phyloP scores from a whole-genome alignment of 1,284 basidiomycete species.

The Trichosporon faecale region DNA sequence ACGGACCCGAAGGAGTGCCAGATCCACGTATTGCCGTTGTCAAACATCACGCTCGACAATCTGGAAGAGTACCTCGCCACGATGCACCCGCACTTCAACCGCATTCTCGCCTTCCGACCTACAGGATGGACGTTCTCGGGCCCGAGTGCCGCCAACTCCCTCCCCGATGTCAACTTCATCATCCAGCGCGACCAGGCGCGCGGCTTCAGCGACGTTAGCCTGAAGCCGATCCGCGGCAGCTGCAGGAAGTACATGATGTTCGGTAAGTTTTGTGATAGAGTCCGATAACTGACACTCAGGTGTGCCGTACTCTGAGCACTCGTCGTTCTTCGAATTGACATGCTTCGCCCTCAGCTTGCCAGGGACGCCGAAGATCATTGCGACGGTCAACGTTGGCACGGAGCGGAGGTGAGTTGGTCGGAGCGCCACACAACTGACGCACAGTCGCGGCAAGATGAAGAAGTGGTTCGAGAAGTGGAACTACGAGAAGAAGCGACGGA shows the following conservation, averaged over 20 bases:
- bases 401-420: slow-evolving; percentile 56
- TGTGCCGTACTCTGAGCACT: slow-evolving; percentile 95
- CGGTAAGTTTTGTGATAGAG: slow-evolving; percentile 50
- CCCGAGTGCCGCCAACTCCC: slow-evolving; percentile 63
- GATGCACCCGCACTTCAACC: slow-evolving; percentile 69
- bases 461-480: slow-evolving; percentile 79
- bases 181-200: slow-evolving; percentile 65
- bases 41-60: slow-evolving; percentile 71
- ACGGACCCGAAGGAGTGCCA: slow-evolving; percentile 69
- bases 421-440: slow-evolving; percentile 12
- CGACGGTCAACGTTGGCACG: slow-evolving; percentile 90
- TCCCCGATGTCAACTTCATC: slow-evolving; percentile 64
- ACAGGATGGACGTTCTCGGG: slow-evolving; percentile 90
- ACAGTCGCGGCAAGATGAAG: slow-evolving; percentile 71
- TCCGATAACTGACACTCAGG: slow-evolving; percentile 43
- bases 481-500: slow-evolving; percentile 66
- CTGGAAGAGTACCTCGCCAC: slow-evolving; percentile 73
- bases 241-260: slow-evolving; percentile 68
- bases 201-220: slow-evolving; percentile 64
- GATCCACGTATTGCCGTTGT: slow-evolving; percentile 82
- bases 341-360: slow-evolving; percentile 87
- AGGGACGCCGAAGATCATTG: slow-evolving; percentile 73
- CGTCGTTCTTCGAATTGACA: slow-evolving; percentile 87
- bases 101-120: slow-evolving; percentile 78
- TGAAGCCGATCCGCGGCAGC: slow-evolving; percentile 70